A percentile compares a stretch with the other conserved stretches of the same genome.
Evolutionary conservation across 129 eudicot species (phyloP).

Genomic region (Pittosporum tobira): DNA sequence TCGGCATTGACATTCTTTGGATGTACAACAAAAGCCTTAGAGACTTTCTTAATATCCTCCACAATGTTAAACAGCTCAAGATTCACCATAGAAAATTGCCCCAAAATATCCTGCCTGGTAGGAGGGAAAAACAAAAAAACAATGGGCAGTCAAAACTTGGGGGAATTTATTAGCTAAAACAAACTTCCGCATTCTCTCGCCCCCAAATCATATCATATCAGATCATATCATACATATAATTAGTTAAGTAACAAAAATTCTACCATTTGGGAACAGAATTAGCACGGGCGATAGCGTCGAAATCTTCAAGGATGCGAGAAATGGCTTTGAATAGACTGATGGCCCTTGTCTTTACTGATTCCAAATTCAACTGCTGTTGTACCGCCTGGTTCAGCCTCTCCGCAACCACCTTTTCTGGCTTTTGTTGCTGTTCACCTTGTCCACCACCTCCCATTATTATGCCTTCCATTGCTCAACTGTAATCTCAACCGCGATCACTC

Average conservation of each 20-base stretch:
- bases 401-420: constrained; percentile 30
- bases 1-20: constrained; percentile 93
- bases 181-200: too few species aligned
- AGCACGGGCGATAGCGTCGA: constrained; percentile 54
- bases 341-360: constrained; percentile 79
- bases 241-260: too few species aligned
- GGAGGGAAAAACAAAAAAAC: background rate
- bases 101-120: constrained; percentile 73
- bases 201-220: too few species aligned
- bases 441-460: constrained; percentile 25
- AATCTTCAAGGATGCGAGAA: constrained; percentile 80
- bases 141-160: too few species aligned
- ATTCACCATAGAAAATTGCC: constrained; percentile 95
- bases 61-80: constrained; percentile 86
- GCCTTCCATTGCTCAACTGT: constrained; percentile 46
- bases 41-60: constrained; percentile 89
- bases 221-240: background rate
- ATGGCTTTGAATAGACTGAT: constrained; percentile 72
- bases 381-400: constrained; percentile 71
- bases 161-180: too few species aligned
- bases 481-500: too few species aligned
- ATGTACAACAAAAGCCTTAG: constrained; percentile 92
- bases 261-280: constrained; percentile 79
- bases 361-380: constrained; percentile 77
- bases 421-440: constrained; percentile 36